phyloP scores from a whole-genome alignment of 2,329 filamentous ascomycete species.

The Verticillium isaacii region DNA sequence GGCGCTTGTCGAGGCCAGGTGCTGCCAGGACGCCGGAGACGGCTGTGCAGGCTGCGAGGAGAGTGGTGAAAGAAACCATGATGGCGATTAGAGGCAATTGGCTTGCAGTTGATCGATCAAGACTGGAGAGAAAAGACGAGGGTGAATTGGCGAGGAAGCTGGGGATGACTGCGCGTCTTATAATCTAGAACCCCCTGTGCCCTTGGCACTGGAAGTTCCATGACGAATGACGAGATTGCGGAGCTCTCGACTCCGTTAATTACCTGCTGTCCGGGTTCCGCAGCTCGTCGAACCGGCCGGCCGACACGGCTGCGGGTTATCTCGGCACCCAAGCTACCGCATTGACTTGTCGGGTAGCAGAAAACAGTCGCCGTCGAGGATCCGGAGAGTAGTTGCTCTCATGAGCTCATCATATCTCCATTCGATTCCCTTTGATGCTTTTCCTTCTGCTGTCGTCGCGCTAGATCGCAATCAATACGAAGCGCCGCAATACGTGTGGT shows the following conservation, averaged over 20 bases:
- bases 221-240: not conserved
- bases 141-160: not conserved
- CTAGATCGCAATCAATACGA: not conserved
- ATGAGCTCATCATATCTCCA: no score
- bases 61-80: conserved; percentile 3
- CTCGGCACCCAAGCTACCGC: no score
- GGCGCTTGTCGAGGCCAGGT: conserved; percentile 3
- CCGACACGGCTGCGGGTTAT: no score
- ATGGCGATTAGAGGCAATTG: not conserved
- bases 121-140: not conserved
- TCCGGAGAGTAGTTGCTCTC: no score
- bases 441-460: no score
- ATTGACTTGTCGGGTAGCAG: no score
- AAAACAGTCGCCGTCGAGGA: no score
- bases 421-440: no score
- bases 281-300: not conserved
- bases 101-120: not conserved
- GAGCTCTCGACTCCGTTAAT: not conserved
- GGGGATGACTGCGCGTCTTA: not conserved
- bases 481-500: not conserved
- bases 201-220: not conserved
- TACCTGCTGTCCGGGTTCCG: not conserved
- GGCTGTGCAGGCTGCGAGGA: conserved; percentile 5
- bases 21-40: conserved; percentile 7
- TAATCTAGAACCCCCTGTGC: not conserved